Base-by-base conservation (phyloP, 1,284 basidiomycete species). In the Xerocomus alliaceus region DNA sequence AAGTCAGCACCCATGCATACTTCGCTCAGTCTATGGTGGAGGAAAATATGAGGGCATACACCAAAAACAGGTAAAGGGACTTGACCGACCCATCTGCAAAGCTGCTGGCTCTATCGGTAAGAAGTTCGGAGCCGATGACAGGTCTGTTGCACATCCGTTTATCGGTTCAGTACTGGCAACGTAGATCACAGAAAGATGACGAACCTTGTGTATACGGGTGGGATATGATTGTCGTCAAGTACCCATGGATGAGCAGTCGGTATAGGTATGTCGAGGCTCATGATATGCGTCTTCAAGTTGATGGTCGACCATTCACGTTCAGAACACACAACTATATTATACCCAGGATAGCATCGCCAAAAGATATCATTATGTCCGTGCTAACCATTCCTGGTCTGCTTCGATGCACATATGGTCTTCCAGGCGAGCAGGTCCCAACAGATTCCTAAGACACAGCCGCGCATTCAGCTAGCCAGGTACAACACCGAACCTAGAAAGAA, bases 1-100 rank as follows among this genome's bases (percentile, higher is more conserved):
- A 54, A 54, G 42, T 54, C n/a, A 20, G 44, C 42, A 35, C 53
- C 53, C 44, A 54, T 54, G 42, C 53, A 54, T 10, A 45, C 53
- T 20, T 54, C 42, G 12, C 42, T n/a, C 7, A 46, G 53, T 35
- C 53, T 54, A 26, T 34, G 15, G n/a, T 29, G n/a, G 37, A 24
- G 18, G n/a, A n/a, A n/a, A 8, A 24, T 35, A 53, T 32, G 13
- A 53, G 22, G 22, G n/a, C n/a, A n/a, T n/a, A n/a, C n/a, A n/a
- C n/a, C n/a, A n/a, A n/a, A n/a, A n/a, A n/a, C n/a, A n/a, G n/a
- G 32, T 22, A 26, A 45, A 35, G 42, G 24, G 17, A 10, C 20
- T 28, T 45, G 42, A 45, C 53, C 31, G 9, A 46, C 53, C 42
- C 53, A 29, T 54, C 42, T 26, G 22, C 53, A 35, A 54, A 35